Conservation (phyloP, 805 yeast species). For the Candida parachauliodes region DNA sequence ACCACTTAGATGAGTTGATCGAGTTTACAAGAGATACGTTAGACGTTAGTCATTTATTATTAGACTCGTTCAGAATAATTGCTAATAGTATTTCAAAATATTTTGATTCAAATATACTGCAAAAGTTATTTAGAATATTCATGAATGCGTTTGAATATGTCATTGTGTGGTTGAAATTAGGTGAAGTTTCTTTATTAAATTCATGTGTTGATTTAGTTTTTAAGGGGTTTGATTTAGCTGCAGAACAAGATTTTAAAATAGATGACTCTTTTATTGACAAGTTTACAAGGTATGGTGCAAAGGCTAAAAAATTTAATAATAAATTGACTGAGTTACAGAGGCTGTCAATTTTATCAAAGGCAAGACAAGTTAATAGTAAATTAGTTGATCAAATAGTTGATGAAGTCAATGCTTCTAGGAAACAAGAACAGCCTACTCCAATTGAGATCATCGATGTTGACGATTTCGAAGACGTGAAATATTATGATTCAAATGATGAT, state of each 20-base stretch:
- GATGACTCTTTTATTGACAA: slow-evolving; percentile 51
- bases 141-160: slow-evolving; percentile 63
- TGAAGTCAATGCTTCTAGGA: slow-evolving; percentile 30
- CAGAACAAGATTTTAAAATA: slow-evolving; percentile 47
- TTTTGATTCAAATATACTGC: slow-evolving; percentile 8
- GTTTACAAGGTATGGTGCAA: slow-evolving; percentile 62
- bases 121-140: slow-evolving; percentile 45
- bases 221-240: slow-evolving; percentile 62
- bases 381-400: slow-evolving; percentile 51
- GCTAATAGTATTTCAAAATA: slow-evolving; percentile 14
- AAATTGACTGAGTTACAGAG: slow-evolving; percentile 67
- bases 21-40: slow-evolving; percentile 86
- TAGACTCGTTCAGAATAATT: slow-evolving; percentile 60
- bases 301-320: slow-evolving; percentile 64
- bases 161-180: slow-evolving; percentile 77
- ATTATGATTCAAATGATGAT: not conserved
- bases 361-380: slow-evolving; percentile 49
- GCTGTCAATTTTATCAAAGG: slow-evolving; percentile 57
- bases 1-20: slow-evolving; percentile 52
- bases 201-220: slow-evolving; percentile 72
- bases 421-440: slow-evolving; percentile 4
- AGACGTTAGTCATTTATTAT: slow-evolving; percentile 66
- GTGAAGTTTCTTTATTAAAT: slow-evolving; percentile 68
- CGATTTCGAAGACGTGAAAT: not conserved
- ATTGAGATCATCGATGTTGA: slow-evolving; percentile 2